These are phyloP conservation scores for Corylus americana DNA, from an alignment of 306 rosid species.

Conservation along the genomic window DNA sequence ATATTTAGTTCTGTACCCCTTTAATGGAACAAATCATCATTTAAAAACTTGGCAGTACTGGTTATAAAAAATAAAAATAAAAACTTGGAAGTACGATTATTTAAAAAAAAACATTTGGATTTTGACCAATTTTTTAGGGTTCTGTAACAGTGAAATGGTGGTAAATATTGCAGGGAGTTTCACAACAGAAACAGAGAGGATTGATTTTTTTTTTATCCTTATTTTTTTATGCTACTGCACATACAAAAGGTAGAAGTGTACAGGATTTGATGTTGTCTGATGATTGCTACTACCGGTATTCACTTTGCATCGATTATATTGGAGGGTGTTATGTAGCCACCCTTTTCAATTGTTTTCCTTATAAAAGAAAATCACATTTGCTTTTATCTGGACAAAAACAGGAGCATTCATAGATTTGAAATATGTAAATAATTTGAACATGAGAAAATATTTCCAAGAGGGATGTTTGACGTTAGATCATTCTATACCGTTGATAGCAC, in stretches of 20 bases:
- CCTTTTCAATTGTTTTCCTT: background rate
- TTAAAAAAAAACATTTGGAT: background rate
- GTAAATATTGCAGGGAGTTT: background rate
- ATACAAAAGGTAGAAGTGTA: background rate
- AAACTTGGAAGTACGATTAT: background rate
- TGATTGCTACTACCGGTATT: background rate
- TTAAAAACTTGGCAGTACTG: background rate
- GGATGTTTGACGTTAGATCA: too few relatives aligned
- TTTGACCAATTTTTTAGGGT: background rate
- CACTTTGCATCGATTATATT: background rate
- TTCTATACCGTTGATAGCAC: too few relatives aligned
- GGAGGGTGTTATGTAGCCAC: background rate
- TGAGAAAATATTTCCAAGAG: too few relatives aligned
- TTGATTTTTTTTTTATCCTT: background rate
- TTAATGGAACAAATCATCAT: background rate
- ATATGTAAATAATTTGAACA: background rate
- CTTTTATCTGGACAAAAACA: background rate
- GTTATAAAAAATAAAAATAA: background rate
- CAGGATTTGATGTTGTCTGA: background rate
- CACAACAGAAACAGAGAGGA: background rate
- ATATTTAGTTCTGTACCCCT: background rate
- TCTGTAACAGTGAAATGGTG: background rate
- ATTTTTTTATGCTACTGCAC: background rate
- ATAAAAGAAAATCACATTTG: background rate
- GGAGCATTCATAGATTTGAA: background rate